phyloP scores from a whole-genome alignment of 768 basidiomycete genomes.

The Boletus reticuloceps region DNA sequence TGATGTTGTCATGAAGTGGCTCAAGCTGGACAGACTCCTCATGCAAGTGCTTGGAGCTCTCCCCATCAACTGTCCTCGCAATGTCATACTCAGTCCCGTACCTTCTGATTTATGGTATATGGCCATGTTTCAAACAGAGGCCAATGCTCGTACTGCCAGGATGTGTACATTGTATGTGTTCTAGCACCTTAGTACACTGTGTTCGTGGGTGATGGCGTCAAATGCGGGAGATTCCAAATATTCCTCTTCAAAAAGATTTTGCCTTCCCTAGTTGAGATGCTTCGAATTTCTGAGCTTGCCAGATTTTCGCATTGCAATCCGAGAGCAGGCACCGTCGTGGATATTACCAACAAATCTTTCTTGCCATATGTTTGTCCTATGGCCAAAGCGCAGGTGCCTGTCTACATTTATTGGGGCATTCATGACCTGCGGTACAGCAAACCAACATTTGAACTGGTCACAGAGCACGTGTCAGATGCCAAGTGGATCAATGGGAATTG shows the following conservation, averaged over 20 bases:
- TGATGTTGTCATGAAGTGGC: neutral
- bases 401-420: neutral
- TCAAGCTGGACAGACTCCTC: neutral
- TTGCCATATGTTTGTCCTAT: neutral
- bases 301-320: neutral
- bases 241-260: too few species aligned
- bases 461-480: neutral
- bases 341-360: neutral
- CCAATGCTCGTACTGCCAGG: too few species aligned
- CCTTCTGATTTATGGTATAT: too few species aligned
- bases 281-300: neutral
- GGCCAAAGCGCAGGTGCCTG: neutral
- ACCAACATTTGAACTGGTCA: neutral
- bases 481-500: neutral
- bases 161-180: too few species aligned
- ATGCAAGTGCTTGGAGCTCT: neutral
- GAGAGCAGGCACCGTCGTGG: neutral
- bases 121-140: too few species aligned
- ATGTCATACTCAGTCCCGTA: too few species aligned
- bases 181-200: too few species aligned
- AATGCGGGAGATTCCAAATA: too few species aligned
- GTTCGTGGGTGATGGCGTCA: too few species aligned
- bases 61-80: neutral
- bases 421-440: neutral
- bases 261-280: too few species aligned